Evolutionary conservation across 179 eudicot species (phyloP).

Genomic region (Silene coronaria): DNA sequence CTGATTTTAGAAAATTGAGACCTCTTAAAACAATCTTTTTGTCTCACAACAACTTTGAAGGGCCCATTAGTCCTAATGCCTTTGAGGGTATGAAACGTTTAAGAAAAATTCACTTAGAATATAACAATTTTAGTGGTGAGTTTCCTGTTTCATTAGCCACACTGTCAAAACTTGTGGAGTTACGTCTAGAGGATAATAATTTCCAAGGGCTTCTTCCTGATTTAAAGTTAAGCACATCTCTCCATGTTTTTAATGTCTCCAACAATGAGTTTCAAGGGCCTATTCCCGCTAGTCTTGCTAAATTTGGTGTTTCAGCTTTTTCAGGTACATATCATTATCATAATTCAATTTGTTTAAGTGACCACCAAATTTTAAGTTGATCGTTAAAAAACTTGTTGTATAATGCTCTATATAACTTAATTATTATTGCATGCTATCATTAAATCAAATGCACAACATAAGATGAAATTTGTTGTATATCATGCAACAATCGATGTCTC

Average conservation of each 20-base stretch:
- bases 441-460: too few species aligned
- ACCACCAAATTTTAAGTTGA: too few species aligned
- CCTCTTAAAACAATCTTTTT: conserved; percentile 34
- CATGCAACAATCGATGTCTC: too few species aligned
- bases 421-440: too few species aligned
- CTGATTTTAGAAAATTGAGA: conserved; percentile 36
- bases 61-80: conserved; percentile 32
- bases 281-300: conserved; percentile 37
- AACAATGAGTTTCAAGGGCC: conserved; percentile 60
- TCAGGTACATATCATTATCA: conserved; percentile 30
- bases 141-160: conserved; percentile 45
- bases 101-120: conserved; percentile 38
- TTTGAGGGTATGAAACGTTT: conserved; percentile 47
- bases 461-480: too few species aligned
- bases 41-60: conserved; percentile 46
- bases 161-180: conserved; percentile 34
- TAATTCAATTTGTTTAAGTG: too few species aligned
- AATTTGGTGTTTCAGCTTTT: conserved; percentile 36
- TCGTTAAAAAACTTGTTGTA: too few species aligned
- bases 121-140: conserved; percentile 47
- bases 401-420: too few species aligned
- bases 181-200: conserved; percentile 38
- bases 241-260: conserved; percentile 41
- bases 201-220: conserved; percentile 48
- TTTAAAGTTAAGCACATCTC: conserved; percentile 23